phyloP scores from a whole-genome alignment of 2,329 filamentous ascomycete genomes.

The Zymoseptoria ardabiliae region DNA sequence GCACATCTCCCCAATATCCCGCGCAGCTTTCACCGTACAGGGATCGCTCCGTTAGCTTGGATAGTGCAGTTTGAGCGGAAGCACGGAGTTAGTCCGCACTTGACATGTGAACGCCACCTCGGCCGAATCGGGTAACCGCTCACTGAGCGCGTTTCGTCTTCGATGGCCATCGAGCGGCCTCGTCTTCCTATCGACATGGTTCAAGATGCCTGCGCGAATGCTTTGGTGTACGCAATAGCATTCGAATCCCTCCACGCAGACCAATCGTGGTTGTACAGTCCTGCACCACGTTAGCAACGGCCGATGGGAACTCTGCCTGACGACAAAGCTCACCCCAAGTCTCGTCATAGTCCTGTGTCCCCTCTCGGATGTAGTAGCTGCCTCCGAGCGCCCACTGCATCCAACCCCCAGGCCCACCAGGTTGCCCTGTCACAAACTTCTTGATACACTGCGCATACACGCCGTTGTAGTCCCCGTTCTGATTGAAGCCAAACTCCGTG shows the following conservation, averaged over 20 bases:
- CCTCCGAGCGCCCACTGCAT: conserved; percentile 47
- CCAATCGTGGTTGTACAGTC: conserved; percentile 49
- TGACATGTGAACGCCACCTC: not conserved
- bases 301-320: not conserved
- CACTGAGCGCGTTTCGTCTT: not conserved
- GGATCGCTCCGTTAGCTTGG: no score
- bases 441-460: conserved; percentile 49
- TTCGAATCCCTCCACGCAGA: conserved; percentile 26
- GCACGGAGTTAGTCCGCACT: no score
- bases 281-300: conserved; percentile 20
- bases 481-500: conserved; percentile 50
- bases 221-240: conserved; percentile 12
- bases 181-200: not conserved
- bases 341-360: conserved; percentile 50
- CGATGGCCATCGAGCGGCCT: no score
- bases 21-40: no score
- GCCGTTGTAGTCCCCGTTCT: conserved; percentile 41
- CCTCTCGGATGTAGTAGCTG: conserved; percentile 48
- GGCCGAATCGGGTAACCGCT: not conserved
- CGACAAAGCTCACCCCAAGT: conserved; percentile 38
- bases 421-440: conserved; percentile 39
- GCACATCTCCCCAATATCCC: no score
- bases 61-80: no score
- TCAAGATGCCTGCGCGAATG: conserved; percentile 10
- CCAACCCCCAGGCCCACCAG: conserved; percentile 48